phyloP scores from a whole-genome alignment of 2,329 filamentous ascomycete genomes.

The Biscogniauxia mediterranea region DNA sequence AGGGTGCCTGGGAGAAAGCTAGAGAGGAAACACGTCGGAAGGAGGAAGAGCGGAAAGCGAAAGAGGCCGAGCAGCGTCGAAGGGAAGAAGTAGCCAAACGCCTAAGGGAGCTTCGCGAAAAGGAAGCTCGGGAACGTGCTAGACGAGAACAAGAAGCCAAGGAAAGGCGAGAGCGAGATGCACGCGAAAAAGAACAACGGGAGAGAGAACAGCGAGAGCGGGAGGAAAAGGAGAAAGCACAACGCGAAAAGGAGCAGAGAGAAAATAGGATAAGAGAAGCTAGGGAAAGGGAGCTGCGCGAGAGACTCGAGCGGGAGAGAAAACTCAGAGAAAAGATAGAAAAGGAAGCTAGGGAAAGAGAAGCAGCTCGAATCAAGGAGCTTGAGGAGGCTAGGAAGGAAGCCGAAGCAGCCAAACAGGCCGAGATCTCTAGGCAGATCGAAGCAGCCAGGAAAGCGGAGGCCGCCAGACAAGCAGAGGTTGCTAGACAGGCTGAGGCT shows the following conservation, averaged over 20 bases:
- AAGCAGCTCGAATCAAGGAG: slow-evolving; percentile 29
- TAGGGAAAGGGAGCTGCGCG: slow-evolving; percentile 22
- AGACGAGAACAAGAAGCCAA: slow-evolving; percentile 32
- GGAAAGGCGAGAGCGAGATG: slow-evolving; percentile 39
- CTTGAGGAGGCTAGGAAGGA: slow-evolving; percentile 20
- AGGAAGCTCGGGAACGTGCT: slow-evolving; percentile 39
- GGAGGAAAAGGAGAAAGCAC: slow-evolving; percentile 37
- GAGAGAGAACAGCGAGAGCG: slow-evolving; percentile 38
- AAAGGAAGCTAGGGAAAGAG: slow-evolving; percentile 33
- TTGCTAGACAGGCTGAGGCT: slow-evolving; percentile 4
- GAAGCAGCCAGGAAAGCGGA: slow-evolving; percentile 15
- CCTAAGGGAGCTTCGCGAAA: slow-evolving; percentile 55
- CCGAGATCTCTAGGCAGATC: slow-evolving; percentile 11
- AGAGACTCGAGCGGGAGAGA: slow-evolving; percentile 18
- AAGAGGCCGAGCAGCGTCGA: slow-evolving; percentile 60
- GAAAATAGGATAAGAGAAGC: slow-evolving; percentile 10
- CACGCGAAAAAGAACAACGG: slow-evolving; percentile 28
- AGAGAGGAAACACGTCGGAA: slow-evolving; percentile 63
- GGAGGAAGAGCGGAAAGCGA: slow-evolving; percentile 62
- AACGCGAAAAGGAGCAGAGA: slow-evolving; percentile 17
- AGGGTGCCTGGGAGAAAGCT: slow-evolving; percentile 65
- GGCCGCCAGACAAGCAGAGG: slow-evolving; percentile 4
- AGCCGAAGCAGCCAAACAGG: slow-evolving; percentile 18
- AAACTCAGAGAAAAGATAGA: slow-evolving; percentile 19
- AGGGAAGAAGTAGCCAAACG: slow-evolving; percentile 54